phyloP scores from a whole-genome alignment of 1,139 yeast genomes.

The Hemisphaericaspora lyxosophila region DNA sequence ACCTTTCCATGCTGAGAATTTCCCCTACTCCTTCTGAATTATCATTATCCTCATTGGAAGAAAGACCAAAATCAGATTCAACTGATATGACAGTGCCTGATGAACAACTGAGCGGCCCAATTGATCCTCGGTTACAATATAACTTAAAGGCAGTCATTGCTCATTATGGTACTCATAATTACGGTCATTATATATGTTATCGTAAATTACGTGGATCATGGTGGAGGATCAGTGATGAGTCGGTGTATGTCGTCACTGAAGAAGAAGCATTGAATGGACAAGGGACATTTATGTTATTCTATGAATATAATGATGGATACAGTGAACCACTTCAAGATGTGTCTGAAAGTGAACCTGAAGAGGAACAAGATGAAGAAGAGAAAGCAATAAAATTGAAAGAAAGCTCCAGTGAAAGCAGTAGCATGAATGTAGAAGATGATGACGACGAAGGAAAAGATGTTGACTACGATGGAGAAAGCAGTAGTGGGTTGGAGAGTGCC shows the following conservation, averaged over 20 bases:
- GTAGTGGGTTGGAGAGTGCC: constrained; percentile 2
- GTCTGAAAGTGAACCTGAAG: constrained; percentile 36
- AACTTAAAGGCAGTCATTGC: constrained; percentile 80
- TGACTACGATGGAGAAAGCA: constrained; percentile 17
- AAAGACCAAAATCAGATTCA: constrained; percentile 12
- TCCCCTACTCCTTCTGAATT: constrained; percentile 2
- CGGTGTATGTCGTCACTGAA: constrained; percentile 75
- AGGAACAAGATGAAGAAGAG: constrained; percentile 26
- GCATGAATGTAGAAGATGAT: constrained; percentile 1
- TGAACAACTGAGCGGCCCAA: constrained; percentile 6
- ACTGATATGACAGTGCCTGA: constrained; percentile 13
- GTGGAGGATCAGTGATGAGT: constrained; percentile 95
- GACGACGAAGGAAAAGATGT: constrained; percentile 10
- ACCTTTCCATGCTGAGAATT: not conserved
- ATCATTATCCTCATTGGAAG: constrained; percentile 8
- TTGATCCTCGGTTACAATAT: constrained; percentile 50
- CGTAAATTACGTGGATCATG: constrained; percentile 78
- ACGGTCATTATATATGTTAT: constrained; percentile 91
- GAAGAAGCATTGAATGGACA: constrained; percentile 77
- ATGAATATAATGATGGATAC: constrained; percentile 55
- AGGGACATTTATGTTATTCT: constrained; percentile 91
- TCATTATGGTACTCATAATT: constrained; percentile 92
- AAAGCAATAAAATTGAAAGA: constrained; percentile 8
- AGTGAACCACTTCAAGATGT: constrained; percentile 30
- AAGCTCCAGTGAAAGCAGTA: not conserved